Base-by-base conservation (phyloP, 2,329 filamentous ascomycete genomes). In the Pseudovirgaria hyperparasitica region DNA sequence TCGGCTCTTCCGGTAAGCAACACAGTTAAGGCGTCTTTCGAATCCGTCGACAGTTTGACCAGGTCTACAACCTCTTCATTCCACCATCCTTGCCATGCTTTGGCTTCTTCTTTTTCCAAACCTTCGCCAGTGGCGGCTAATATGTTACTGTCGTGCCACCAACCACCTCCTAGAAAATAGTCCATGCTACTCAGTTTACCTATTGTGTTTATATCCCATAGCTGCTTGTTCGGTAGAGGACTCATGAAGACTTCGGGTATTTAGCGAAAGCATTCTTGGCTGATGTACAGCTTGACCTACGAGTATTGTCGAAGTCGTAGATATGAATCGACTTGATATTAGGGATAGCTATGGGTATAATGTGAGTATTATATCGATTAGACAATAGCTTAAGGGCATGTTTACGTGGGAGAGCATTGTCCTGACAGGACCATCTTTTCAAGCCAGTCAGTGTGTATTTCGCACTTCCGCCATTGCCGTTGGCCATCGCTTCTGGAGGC, bases 261-360 rank as follows among this genome's bases (percentile, higher is more conserved):
- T n/a, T 22, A 16, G 19, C 21, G 14, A 22, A 4, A 25, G 12
- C 16, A 9, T 23, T 19, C 11, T 10, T n/a, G 9, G 9, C n/a
- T 21, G 4, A 18, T 9, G 22, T 13, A 22, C 16, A 23, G 19
- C 21, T 12, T 16, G 28, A 36, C 76, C 51, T 62, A 87, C 82
- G 60, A 19, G 87, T 96, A 48, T 98, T 96, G 57, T 98, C 90
- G 54, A 96, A 98, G 54, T 98, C 90, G 60, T 96, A 96, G 40
- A 98, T 70, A 49, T 96, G 87, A 27, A 98, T 73, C 6, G 73
- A 60, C 50, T 72, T 82, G 55, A 96, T 77, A 29, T 72, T 63
- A 22, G 78, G 64, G 8, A 74, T 65, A 17, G 71, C 69, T 70
- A 36, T 15, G 24, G 38, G 25, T 5, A 29, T 5, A 19, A 11